Conservation (phyloP, 2,329 filamentous ascomycete species). For the Aureobasidium sp. region DNA sequence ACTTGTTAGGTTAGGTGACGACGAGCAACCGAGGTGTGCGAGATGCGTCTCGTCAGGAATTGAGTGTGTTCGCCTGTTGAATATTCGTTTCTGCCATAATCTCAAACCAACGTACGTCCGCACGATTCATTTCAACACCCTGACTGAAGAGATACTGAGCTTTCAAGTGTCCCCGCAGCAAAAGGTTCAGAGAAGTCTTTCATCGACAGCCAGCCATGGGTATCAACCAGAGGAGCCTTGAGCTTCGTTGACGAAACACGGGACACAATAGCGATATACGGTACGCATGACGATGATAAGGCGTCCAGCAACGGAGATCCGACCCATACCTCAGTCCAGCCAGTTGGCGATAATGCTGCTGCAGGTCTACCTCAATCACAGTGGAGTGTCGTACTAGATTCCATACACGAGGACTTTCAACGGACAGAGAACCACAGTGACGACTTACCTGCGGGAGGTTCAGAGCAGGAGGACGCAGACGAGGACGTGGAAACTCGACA, state of each 20-base stretch:
- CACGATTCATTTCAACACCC: neutral
- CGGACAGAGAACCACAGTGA: neutral
- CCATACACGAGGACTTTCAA: neutral
- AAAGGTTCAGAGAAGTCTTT: neutral
- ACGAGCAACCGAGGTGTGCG: neutral
- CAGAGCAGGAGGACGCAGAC: neutral
- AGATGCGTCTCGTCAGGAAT: neutral
- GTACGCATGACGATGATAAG: neutral
- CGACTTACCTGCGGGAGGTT: neutral
- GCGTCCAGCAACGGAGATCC: neutral
- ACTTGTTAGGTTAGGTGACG: neutral
- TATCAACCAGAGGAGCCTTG: neutral
- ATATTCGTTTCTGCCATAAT: constrained; percentile 2
- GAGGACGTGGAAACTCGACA: neutral
- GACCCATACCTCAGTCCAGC: neutral
- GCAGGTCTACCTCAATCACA: neutral
- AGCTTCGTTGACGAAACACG: constrained; percentile 3
- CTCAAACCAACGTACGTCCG: neutral
- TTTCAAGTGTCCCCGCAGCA: neutral
- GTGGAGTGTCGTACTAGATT: neutral
- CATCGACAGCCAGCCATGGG: neutral
- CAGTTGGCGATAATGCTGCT: neutral
- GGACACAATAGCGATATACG: neutral
- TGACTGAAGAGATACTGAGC: neutral
- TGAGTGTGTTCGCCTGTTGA: neutral